Evolutionary conservation across 805 yeast species (phyloP), one percentile per base, ranked within the genome.

Genomic region (Ogataea haglerorum): DNA sequence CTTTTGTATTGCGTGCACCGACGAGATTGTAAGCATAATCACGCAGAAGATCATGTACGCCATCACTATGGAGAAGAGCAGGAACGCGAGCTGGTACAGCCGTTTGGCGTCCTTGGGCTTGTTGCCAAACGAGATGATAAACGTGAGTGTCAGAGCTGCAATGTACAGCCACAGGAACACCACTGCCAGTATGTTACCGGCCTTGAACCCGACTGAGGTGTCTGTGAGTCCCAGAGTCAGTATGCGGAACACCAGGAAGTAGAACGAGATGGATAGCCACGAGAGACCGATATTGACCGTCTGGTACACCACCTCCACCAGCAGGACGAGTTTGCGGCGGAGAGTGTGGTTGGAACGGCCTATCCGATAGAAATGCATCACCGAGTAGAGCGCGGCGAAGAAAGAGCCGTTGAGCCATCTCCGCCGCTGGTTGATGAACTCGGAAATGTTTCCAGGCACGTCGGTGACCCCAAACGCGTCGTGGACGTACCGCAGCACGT

Each of bases 371-470:
- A 80, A 80, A 63, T 90, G 95, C 34, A 79, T 72, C 43, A 87
- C 72, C 1, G 97, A 78, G 60, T 91, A 91, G 38, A 89, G 72
- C 9, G 95, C 93, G 0, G 98, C 97, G 65, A 91, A 91, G 59
- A 91, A 85, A 0, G 98, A 89, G 40, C 98, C 98, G 62, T 91
- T 91, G 49, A 91, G 76, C 98, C 98, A 91, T 65, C 98, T 79
- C 59, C 98, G 76, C 66, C 97, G 78, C 64, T 91, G 97, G 45
- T 89, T 73, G 30, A 91, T 80, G 49, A 90, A 82, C 61, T 90
- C 96, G n/a, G 89, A 78, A 28, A 91, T 76, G 24, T 76, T 69
- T 43, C 86, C 91, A 4, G 98, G 98, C 30, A 90, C 97, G 73
- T 91, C 98, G 5, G 98, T 91, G 51, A 87, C 90, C 1, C 96